phyloP scores from a whole-genome alignment of 2,329 filamentous ascomycete species.

The Pseudomassariella vexata region DNA sequence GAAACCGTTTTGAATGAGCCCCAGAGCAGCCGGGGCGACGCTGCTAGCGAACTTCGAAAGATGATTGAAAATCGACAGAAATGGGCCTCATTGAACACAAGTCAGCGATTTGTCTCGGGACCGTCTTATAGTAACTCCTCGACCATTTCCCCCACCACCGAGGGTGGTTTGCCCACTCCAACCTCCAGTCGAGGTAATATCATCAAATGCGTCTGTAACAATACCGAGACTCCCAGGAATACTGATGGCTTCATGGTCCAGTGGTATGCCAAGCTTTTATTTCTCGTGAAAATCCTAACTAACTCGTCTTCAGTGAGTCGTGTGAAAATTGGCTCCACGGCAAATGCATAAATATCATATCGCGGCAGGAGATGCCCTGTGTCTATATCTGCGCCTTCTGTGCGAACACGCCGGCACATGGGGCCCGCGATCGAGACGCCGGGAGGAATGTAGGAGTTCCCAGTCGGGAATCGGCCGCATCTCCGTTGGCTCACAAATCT shows the following conservation, averaged over 20 bases:
- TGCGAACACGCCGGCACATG: constrained; percentile 50
- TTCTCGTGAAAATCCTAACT: constrained; percentile 4
- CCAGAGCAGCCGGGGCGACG: constrained; percentile 41
- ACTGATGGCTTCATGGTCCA: constrained; percentile 55
- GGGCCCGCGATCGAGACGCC: constrained; percentile 39
- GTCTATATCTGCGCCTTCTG: constrained; percentile 62
- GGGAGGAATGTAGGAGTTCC: constrained; percentile 23
- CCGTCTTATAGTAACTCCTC: constrained; percentile 15
- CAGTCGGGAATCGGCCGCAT: constrained; percentile 23
- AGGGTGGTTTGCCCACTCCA: constrained; percentile 40
- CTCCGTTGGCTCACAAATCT: constrained; percentile 39
- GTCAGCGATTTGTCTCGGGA: constrained; percentile 28
- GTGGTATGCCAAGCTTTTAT: constrained; percentile 41
- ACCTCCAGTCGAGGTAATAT: constrained; percentile 35
- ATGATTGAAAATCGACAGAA: constrained; percentile 48
- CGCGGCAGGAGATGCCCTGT: constrained; percentile 46
- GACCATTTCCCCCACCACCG: constrained; percentile 46
- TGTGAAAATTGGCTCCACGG: constrained; percentile 62
- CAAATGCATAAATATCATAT: constrained; percentile 57
- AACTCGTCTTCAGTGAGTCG: constrained; percentile 42
- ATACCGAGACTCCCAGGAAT: constrained; percentile 25
- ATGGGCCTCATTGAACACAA: constrained; percentile 26
- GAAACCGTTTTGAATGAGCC: constrained; percentile 51
- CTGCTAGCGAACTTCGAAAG: constrained; percentile 54
- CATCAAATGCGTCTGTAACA: constrained; percentile 53